A percentile compares a stretch with the other conserved stretches of the same genome.
Evolutionary conservation across 495 filamentous ascomycete genomes (phyloP).

Genomic region (Penicillium flavigenum): DNA sequence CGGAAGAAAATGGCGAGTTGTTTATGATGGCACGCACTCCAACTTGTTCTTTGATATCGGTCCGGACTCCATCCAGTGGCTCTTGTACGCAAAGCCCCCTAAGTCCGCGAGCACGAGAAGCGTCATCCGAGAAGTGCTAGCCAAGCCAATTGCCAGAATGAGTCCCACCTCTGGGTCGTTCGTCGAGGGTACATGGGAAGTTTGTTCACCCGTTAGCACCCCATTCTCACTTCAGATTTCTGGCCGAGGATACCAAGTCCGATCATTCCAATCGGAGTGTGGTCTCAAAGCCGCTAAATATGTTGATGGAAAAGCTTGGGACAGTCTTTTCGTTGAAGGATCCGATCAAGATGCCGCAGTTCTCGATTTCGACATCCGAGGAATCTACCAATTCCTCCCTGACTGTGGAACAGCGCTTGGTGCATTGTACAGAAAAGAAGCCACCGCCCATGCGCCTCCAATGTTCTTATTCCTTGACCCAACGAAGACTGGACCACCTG

Average conservation of each 20-base stretch:
- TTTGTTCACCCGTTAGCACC: slow-evolving; percentile 45
- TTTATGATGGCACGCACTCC: slow-evolving; percentile 49
- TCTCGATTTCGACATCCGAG: slow-evolving; percentile 49
- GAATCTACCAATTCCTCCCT: slow-evolving; percentile 55
- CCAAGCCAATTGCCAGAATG: slow-evolving; percentile 58
- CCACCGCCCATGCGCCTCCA: slow-evolving; percentile 18
- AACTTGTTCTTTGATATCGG: slow-evolving; percentile 52
- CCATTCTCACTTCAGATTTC: slow-evolving; percentile 20
- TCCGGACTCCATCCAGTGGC: slow-evolving; percentile 48
- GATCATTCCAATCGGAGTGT: slow-evolving; percentile 32
- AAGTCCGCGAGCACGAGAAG: slow-evolving; percentile 37
- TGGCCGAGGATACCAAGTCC: slow-evolving; percentile 25
- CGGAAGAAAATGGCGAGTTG: slow-evolving; percentile 51
- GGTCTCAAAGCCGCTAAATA: slow-evolving; percentile 41
- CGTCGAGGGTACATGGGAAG: slow-evolving; percentile 51
- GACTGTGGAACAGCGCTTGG: slow-evolving; percentile 67
- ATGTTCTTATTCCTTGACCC: slow-evolving; percentile 70
- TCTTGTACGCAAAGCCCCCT: slow-evolving; percentile 50
- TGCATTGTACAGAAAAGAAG: slow-evolving; percentile 51
- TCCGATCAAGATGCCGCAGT: slow-evolving; percentile 25
- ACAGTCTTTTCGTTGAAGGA: slow-evolving; percentile 34
- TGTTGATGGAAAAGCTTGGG: slow-evolving; percentile 42
- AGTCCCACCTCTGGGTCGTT: slow-evolving; percentile 28
- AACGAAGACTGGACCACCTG: slow-evolving; percentile 40
- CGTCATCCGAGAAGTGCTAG: slow-evolving; percentile 45